phyloP scores from a whole-genome alignment of 192 early-diverging fungal species.

The Rhizoclosmatium sp. region DNA sequence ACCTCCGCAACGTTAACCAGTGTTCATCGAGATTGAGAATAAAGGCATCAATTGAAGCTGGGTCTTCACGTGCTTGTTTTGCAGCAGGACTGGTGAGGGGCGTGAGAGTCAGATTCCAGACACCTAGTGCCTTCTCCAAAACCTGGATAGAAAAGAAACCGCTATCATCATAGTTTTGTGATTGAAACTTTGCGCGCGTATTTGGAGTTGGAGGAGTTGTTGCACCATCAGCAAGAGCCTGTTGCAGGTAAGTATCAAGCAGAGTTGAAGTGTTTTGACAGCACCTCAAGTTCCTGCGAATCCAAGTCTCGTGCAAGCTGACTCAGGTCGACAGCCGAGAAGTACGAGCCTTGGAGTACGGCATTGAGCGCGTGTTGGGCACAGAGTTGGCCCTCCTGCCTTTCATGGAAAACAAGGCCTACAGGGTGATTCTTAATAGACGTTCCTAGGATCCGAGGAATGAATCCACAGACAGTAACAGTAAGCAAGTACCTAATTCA shows the following conservation, averaged over 20 bases:
- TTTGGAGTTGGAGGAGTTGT: slow-evolving; percentile 9
- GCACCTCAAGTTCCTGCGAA: slow-evolving; percentile 60
- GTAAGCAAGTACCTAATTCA: neutral
- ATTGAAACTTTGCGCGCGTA: slow-evolving; percentile 8
- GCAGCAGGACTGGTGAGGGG: slow-evolving; percentile 61
- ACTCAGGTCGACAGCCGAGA: slow-evolving; percentile 79
- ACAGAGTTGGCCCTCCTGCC: slow-evolving; percentile 84
- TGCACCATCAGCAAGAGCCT: slow-evolving; percentile 66
- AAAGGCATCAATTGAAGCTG: slow-evolving; percentile 71
- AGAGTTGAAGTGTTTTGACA: neutral
- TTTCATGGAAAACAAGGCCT: slow-evolving; percentile 26
- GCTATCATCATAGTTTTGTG: slow-evolving; percentile 58
- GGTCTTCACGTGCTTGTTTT: slow-evolving; percentile 51
- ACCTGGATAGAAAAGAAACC: slow-evolving; percentile 83
- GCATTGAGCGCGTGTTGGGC: slow-evolving; percentile 84
- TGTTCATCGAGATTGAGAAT: slow-evolving; percentile 74
- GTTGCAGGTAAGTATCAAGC: neutral
- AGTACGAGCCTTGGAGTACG: slow-evolving; percentile 74
- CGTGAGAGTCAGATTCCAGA: slow-evolving; percentile 67
- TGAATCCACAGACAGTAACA: neutral
- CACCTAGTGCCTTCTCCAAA: slow-evolving; percentile 58
- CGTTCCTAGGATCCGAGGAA: neutral
- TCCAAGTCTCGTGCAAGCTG: slow-evolving; percentile 75
- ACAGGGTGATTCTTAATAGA: neutral
- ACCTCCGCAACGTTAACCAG: slow-evolving; percentile 74